These are phyloP conservation scores for Plantago lanceolata DNA, from an alignment of 305 asterid species.

Conservation along the genomic window DNA sequence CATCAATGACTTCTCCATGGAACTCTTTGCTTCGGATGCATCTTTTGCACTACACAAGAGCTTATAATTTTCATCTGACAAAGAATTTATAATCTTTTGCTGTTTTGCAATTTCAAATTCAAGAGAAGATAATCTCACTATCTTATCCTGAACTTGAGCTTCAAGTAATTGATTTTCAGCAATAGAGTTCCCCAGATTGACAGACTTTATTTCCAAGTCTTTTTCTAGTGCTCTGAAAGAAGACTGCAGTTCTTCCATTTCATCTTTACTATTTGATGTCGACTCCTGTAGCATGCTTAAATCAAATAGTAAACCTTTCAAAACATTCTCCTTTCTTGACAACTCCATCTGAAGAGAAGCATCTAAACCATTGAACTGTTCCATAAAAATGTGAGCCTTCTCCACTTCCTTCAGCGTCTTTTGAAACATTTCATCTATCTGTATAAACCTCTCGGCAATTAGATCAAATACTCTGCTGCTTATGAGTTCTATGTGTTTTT, in stretches of 20 bases:
- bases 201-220: slow-evolving; percentile 45
- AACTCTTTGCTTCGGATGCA: slow-evolving; percentile 41
- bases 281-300: slow-evolving; percentile 89
- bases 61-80: slow-evolving; percentile 46
- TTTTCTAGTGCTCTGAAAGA: slow-evolving; percentile 51
- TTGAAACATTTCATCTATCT: slow-evolving; percentile 39
- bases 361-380: slow-evolving; percentile 51
- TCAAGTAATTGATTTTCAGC: slow-evolving; percentile 49
- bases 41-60: slow-evolving; percentile 48
- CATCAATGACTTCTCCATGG: slow-evolving; percentile 49
- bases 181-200: slow-evolving; percentile 54
- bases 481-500: slow-evolving; percentile 30
- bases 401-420: slow-evolving; percentile 42
- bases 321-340: slow-evolving; percentile 78
- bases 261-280: slow-evolving; percentile 64
- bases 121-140: slow-evolving; percentile 44
- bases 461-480: slow-evolving; percentile 37
- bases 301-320: slow-evolving; percentile 78
- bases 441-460: slow-evolving; percentile 30
- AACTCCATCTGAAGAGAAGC: slow-evolving; percentile 48
- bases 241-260: slow-evolving; percentile 47
- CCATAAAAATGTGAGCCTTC: slow-evolving; percentile 33
- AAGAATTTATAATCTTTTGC: slow-evolving; percentile 38
- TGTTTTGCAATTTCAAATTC: slow-evolving; percentile 47
- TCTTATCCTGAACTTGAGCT: slow-evolving; percentile 55